These are phyloP conservation scores for Moelleriella libera DNA, from an alignment of 2,329 filamentous ascomycete species.

Conservation along the genomic window DNA sequence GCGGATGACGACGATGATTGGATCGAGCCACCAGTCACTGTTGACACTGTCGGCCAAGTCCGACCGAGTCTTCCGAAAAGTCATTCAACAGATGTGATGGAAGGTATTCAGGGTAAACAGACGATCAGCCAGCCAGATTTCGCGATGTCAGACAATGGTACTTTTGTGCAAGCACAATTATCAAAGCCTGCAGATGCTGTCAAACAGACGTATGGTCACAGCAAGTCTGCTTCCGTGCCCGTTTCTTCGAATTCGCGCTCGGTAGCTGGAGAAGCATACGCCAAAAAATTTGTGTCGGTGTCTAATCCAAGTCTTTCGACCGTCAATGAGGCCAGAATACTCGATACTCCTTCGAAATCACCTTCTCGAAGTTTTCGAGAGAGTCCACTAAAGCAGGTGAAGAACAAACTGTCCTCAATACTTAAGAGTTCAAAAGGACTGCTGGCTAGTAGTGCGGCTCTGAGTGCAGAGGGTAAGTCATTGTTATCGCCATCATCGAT, in stretches of 20 bases:
- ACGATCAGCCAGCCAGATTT: slow-evolving; percentile 30
- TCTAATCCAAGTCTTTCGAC: slow-evolving; percentile 26
- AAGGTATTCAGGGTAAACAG: slow-evolving; percentile 34
- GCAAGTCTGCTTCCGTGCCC: slow-evolving; percentile 51
- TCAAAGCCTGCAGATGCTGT: slow-evolving; percentile 1
- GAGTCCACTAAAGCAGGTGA: too few species aligned
- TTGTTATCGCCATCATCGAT: too few species aligned
- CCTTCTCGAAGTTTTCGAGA: too few species aligned
- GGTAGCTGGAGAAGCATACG: slow-evolving; percentile 8
- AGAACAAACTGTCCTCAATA: too few species aligned
- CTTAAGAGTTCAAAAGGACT: too few species aligned
- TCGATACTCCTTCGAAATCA: too few species aligned
- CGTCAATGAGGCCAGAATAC: too few species aligned
- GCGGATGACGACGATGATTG: slow-evolving; percentile 48
- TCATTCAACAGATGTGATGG: slow-evolving; percentile 47
- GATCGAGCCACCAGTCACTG: slow-evolving; percentile 38
- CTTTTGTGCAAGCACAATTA: not conserved
- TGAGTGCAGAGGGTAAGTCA: too few species aligned
- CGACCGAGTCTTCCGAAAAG: slow-evolving; percentile 45
- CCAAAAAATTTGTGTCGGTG: slow-evolving; percentile 46
- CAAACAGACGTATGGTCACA: slow-evolving; percentile 18
- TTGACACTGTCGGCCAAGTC: slow-evolving; percentile 13
- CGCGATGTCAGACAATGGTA: slow-evolving; percentile 3
- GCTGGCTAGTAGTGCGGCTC: too few species aligned
- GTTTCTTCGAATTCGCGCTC: slow-evolving; percentile 22